Evolutionary conservation across 129 eudicot species (phyloP).

Genomic region (Chrysanthemum seticuspe): DNA sequence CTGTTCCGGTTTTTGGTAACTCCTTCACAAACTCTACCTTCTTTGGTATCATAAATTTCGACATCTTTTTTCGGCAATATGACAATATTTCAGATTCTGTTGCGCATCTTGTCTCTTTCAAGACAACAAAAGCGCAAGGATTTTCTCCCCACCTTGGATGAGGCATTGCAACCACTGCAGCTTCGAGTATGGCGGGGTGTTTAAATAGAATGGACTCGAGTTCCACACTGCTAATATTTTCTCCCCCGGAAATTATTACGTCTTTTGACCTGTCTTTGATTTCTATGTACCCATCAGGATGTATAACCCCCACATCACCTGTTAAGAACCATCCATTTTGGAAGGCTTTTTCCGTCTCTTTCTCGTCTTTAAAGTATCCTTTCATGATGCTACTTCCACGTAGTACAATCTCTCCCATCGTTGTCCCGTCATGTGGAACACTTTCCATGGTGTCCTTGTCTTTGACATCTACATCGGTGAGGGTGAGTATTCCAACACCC

Average conservation of each 20-base stretch:
- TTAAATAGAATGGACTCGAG: constrained; percentile 40
- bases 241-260: constrained; percentile 62
- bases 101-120: constrained; percentile 15
- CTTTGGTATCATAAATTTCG: constrained; percentile 52
- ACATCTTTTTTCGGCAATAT: constrained; percentile 46
- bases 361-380: constrained; percentile 53
- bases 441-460: constrained; percentile 47
- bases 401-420: constrained; percentile 52
- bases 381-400: constrained; percentile 50
- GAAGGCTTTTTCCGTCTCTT: constrained; percentile 41
- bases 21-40: constrained; percentile 45
- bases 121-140: constrained; percentile 51
- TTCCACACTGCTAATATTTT: constrained; percentile 63
- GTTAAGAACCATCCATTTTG: constrained; percentile 48
- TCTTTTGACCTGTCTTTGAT: constrained; percentile 62
- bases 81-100: constrained; percentile 37
- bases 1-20: constrained; percentile 56
- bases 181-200: constrained; percentile 49
- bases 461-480: constrained; percentile 43
- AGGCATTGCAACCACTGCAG: constrained; percentile 68
- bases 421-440: constrained; percentile 43
- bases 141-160: constrained; percentile 58
- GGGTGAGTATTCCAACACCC: constrained; percentile 45
- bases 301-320: constrained; percentile 56
- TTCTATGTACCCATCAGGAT: constrained; percentile 61